phyloP scores from a whole-genome alignment of 2,329 filamentous ascomycete genomes.

The Chalaropsis thielavioides region DNA sequence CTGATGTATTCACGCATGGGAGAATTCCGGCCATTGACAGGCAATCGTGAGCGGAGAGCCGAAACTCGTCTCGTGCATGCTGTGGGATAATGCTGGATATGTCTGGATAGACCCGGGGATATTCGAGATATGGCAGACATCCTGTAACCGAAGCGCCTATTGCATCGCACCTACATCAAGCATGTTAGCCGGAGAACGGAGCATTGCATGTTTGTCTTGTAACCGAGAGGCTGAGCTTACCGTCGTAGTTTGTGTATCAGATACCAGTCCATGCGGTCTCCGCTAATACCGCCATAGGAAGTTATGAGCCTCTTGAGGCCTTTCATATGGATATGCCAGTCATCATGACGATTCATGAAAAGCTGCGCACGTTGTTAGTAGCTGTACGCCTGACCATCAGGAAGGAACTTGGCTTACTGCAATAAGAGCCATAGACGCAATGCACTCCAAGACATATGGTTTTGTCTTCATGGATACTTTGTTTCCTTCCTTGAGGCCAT shows the following conservation, averaged over 20 bases:
- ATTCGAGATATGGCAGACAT: slow-evolving; percentile 15
- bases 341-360: slow-evolving; percentile 15
- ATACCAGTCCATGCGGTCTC: slow-evolving; percentile 15
- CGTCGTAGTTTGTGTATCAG: slow-evolving; percentile 16
- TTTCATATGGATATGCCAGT: slow-evolving; percentile 17
- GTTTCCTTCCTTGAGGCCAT: slow-evolving; percentile 15
- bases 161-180: slow-evolving; percentile 5
- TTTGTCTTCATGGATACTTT: slow-evolving; percentile 10
- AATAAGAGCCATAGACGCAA: slow-evolving; percentile 17
- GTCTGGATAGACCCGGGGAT: slow-evolving; percentile 15
- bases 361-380: slow-evolving; percentile 4
- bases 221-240: background rate
- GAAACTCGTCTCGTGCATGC: background rate
- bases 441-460: slow-evolving; percentile 17
- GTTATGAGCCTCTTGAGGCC: slow-evolving; percentile 15
- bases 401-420: slow-evolving; percentile 9
- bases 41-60: slow-evolving; percentile 2
- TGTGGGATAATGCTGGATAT: slow-evolving; percentile 11
- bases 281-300: slow-evolving; percentile 11
- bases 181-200: background rate
- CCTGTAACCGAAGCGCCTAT: slow-evolving; percentile 14
- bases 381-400: background rate
- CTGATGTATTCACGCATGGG: slow-evolving; percentile 10
- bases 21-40: slow-evolving; percentile 10
- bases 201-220: background rate